Percentiles rank a stretch among this genome's conserved stretches.
These are phyloP conservation scores for Lentinula lateritia DNA, from an alignment of 768 basidiomycete species.

Conservation along the genomic window DNA sequence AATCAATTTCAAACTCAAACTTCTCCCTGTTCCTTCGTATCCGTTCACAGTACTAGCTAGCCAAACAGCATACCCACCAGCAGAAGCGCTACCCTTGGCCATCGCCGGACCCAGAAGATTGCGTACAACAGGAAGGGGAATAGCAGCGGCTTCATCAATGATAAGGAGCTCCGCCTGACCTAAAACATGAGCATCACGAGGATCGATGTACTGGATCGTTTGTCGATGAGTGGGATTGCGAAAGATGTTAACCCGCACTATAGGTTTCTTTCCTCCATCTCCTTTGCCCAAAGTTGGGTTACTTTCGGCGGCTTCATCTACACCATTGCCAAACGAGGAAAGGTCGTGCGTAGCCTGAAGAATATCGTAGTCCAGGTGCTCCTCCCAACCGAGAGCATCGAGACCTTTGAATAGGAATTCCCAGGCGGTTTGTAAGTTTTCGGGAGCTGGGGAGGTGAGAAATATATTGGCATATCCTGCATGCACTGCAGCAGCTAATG, in stretches of 20 bases:
- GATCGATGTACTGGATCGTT: constrained; percentile 85
- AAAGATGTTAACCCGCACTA: constrained; percentile 7
- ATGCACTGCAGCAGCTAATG: constrained; percentile 86
- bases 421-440: constrained; percentile 97
- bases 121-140: constrained; percentile 91
- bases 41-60: constrained; percentile 99
- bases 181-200: constrained; percentile 94
- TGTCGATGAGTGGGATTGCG: constrained; percentile 5
- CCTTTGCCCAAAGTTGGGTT: neutral
- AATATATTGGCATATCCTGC: constrained; percentile 98
- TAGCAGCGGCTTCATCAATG: constrained; percentile 98
- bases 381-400: constrained; percentile 92
- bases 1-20: constrained; percentile 94
- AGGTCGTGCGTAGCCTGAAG: constrained; percentile 92
- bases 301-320: neutral
- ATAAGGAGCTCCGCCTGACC: constrained; percentile 97
- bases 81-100: constrained; percentile 3
- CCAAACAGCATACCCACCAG: constrained; percentile 80
- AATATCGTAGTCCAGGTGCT: constrained; percentile 97
- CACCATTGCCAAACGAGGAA: constrained; percentile 2
- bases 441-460: constrained; percentile 94
- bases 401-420: constrained; percentile 97
- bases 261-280: neutral
- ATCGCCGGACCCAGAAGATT: constrained; percentile 79
- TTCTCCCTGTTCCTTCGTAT: constrained; percentile 99